phyloP scores from a whole-genome alignment of 768 basidiomycete genomes.

The Cantharellus cinnabarinus region DNA sequence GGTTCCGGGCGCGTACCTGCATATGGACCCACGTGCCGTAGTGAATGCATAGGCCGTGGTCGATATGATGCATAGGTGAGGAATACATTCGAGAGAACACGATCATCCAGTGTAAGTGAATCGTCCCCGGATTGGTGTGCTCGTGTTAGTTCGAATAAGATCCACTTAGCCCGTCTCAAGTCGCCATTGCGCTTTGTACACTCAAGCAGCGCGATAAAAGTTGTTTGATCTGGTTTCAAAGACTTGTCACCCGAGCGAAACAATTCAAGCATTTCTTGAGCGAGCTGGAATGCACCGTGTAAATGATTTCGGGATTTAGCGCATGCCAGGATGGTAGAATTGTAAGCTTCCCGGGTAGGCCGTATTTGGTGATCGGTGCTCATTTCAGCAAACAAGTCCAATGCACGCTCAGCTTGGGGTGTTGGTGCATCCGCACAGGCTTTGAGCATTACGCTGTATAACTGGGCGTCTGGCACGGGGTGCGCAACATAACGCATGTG shows the following conservation, averaged over 20 bases:
- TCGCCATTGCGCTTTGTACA: conserved; percentile 79
- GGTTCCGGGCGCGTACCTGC: no score
- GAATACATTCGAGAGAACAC: conserved; percentile 66
- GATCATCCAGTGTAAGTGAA: conserved; percentile 29
- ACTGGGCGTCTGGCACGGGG: conserved; percentile 43
- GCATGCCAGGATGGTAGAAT: conserved; percentile 66
- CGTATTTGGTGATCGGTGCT: conserved; percentile 40
- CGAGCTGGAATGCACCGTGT: conserved; percentile 63
- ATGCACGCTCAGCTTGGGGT: conserved; percentile 44
- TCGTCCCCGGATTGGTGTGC: conserved; percentile 10
- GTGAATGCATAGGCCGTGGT: conserved; percentile 37
- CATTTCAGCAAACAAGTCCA: conserved; percentile 91
- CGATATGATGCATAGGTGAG: conserved; percentile 70
- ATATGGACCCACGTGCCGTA: conserved; percentile 10
- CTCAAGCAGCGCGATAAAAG: conserved; percentile 73
- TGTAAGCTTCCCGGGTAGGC: conserved; percentile 53
- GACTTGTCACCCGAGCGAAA: conserved; percentile 43
- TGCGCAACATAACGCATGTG: conserved; percentile 97
- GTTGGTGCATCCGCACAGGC: conserved; percentile 43
- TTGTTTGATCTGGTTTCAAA: conserved; percentile 41
- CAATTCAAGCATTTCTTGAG: conserved; percentile 69
- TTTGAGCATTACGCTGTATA: conserved; percentile 75
- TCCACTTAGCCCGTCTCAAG: conserved; percentile 66
- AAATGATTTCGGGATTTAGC: conserved; percentile 46
- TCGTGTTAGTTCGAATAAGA: conserved; percentile 64